phyloP scores from a whole-genome alignment of 2,329 filamentous ascomycete genomes.

The Verticillium klebahnii region DNA sequence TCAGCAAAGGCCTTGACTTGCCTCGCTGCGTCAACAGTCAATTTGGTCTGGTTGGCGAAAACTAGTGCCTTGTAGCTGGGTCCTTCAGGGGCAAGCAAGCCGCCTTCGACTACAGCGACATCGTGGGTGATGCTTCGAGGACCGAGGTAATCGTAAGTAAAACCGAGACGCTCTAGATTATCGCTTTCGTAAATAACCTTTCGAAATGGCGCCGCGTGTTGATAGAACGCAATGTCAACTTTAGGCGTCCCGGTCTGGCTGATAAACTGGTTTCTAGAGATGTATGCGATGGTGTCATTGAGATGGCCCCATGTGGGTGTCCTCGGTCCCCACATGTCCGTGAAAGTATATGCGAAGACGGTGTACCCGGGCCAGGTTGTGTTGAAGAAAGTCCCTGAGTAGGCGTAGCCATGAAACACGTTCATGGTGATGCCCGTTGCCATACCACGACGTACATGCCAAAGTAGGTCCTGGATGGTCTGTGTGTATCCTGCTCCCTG shows the following conservation, averaged over 20 bases:
- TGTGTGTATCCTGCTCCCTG: constrained; percentile 12
- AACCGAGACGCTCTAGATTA: constrained; percentile 4
- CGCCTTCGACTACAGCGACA: constrained; percentile 4
- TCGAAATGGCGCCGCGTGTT: constrained; percentile 9
- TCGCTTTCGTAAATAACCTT: constrained; percentile 4
- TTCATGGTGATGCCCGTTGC: constrained; percentile 16
- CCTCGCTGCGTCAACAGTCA: constrained; percentile 10
- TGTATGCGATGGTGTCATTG: constrained; percentile 13
- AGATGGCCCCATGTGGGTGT: constrained; percentile 15
- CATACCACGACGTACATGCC: constrained; percentile 13
- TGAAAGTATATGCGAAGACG: constrained; percentile 15
- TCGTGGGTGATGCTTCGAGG: constrained; percentile 10
- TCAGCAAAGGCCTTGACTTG: constrained; percentile 13
- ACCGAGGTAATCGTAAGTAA: constrained; percentile 17
- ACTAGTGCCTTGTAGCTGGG: constrained; percentile 17
- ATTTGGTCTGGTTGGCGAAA: constrained; percentile 14
- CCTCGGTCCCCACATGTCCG: constrained; percentile 16
- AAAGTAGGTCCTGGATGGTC: constrained; percentile 10
- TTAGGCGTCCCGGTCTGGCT: constrained; percentile 12
- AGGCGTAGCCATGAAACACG: constrained; percentile 16
- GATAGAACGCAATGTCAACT: constrained; percentile 10
- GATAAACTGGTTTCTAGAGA: constrained; percentile 13
- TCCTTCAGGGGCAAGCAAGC: constrained; percentile 15
- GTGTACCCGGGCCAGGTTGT: constrained; percentile 18
- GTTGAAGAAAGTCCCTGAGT: constrained; percentile 12